Base-by-base conservation (phyloP, 306 rosid genomes). In the Pachyrhizus erosus region DNA sequence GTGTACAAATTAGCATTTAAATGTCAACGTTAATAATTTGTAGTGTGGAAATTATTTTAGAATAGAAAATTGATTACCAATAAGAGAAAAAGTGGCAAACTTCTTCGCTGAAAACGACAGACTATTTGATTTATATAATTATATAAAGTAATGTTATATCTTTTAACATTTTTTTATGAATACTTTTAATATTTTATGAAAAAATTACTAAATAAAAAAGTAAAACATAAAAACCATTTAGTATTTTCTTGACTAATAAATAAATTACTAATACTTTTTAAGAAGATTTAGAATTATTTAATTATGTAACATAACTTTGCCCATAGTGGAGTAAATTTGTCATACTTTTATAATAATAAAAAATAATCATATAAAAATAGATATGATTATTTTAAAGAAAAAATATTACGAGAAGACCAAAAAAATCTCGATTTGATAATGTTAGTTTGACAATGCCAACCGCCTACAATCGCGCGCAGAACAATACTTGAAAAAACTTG, bases 1-100 rank as follows among this genome's bases (percentile, higher is more conserved):
- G 5, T 29, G 46, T 40, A 4, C 9, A 62, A 62, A 62, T 62
- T 60, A 26, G 23, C n/a, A 51, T 49, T 77, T 5, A 65, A 66
- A 68, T 51, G 83, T 79, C 70, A 79, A 70, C 83, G 14, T 9
- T 39, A 42, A 79, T 54, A n/a, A 79, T 55, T 31, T 79, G 58
- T 2, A 17, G 33, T 55, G 70, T 51, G 68, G 34, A 40, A 69
- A n/a, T 14, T 62, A n/a, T 60, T 13, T 62, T 62, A 8, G n/a
- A 33, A 12, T 4, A 55, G 5, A 3, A n/a, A 39, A 37, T 40
- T 26, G 83, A 54, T 40, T 46, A 34, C 9, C 18, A 5, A 26
- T 2, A 24, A 51, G 21, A 5, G 33, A 13, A 43, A 71, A 39
- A 45, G 31, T 70, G 60, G 21, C 8, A 3, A 68, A 21, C 15